Base-by-base conservation (phyloP, 2,329 filamentous ascomycete genomes). In the Teratosphaeriaceae sp. region DNA sequence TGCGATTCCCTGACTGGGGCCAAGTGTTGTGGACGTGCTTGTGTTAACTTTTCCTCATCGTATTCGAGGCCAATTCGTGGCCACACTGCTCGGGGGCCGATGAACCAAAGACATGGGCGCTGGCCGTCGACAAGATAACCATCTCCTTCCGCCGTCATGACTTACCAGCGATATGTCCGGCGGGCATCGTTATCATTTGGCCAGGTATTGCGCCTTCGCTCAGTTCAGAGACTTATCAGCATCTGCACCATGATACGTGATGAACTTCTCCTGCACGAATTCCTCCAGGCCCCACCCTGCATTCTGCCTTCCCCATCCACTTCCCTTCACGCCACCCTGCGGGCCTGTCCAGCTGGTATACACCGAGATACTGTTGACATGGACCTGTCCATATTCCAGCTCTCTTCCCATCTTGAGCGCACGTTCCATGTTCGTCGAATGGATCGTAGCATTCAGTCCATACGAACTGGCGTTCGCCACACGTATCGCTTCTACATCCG, bases 241-340 rank as follows among this genome's bases (percentile, higher is more conserved):
- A 22, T 44, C 47, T 40, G 38, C 49, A 5, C 58, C 59, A 49
- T 62, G 45, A 35, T 42, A 47, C 15, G 59, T 61, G 13, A 62
- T 61, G 39, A 62, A 62, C 47, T 62, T 63, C 26, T 63, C 60
- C 11, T 58, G 49, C 15, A 53, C 38, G 26, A 52, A 56, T 35
- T 52, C 48, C 21, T 52, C 43, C 29, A 56, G 31, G 2, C 53
- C 53, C 47, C 48, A 56, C 2, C 41, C 21, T 12, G 52, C 51
- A 44, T 56, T 56, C 40, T 55, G 52, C 16, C 51, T 24, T 3
- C 54, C 54, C 54, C 54, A 57, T 13, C 54, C 54, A 40, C 39
- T 45, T 0, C 51, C 52, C 43, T 57, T 57, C 13, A 55, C 51
- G 20, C 54, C 54, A 21, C 54, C 54, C 44, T 55, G 52, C 23